These are phyloP conservation scores for Davidsoniella virescens DNA, from an alignment of 2,329 filamentous ascomycete genomes.

Conservation along the genomic window DNA sequence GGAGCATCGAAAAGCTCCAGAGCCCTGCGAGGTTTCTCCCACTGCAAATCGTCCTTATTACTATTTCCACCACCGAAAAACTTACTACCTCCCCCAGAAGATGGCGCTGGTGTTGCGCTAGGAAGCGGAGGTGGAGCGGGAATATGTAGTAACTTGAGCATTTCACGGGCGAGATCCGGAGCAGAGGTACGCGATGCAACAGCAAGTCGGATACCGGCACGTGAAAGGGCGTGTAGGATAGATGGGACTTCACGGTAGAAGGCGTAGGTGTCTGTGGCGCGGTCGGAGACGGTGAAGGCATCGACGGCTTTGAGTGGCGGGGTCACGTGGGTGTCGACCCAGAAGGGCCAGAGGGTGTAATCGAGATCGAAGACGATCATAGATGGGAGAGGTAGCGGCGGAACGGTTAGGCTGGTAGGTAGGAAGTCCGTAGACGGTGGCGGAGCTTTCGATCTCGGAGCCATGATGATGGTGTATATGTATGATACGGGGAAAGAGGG, in stretches of 20 bases:
- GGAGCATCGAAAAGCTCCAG: conserved; percentile 45
- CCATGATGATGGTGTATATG: conserved; percentile 1
- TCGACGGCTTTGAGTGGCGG: conserved; percentile 43
- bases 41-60: conserved; percentile 11
- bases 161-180: conserved; percentile 62
- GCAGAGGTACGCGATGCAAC: conserved; percentile 69
- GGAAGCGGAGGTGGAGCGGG: conserved; percentile 21
- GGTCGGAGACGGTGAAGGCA: conserved; percentile 32
- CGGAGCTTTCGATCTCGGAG: conserved; percentile 15
- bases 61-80: conserved; percentile 13
- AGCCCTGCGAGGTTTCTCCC: conserved; percentile 26
- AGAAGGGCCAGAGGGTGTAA: conserved; percentile 98
- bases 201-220: conserved; percentile 37
- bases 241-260: conserved; percentile 57
- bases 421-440: conserved; percentile 16
- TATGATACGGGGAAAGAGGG: background rate
- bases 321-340: conserved; percentile 85
- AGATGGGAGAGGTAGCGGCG: conserved; percentile 53
- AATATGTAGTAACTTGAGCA: conserved; percentile 59
- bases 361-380: conserved; percentile 90
- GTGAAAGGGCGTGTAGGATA: conserved; percentile 44
- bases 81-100: background rate
- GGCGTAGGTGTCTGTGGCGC: conserved; percentile 46
- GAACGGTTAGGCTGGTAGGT: conserved; percentile 31
- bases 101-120: conserved; percentile 9